phyloP scores from a whole-genome alignment of 2,329 filamentous ascomycete genomes.

The Lecanicillium sp. region DNA sequence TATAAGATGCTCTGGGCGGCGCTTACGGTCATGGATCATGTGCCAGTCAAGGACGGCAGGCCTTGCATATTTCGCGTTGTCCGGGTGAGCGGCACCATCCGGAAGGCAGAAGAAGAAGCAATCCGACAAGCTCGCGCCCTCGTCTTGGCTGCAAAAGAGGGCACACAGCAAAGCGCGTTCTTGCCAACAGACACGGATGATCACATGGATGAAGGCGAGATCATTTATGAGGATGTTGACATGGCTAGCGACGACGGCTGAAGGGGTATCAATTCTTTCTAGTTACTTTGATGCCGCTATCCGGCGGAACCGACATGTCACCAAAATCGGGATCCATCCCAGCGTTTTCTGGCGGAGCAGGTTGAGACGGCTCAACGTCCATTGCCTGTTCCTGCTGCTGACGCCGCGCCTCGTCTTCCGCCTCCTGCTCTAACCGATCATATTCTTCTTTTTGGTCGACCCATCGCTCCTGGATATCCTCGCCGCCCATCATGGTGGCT shows the following conservation, averaged over 20 bases:
- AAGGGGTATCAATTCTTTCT: conserved; percentile 50
- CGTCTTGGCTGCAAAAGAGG: conserved; percentile 57
- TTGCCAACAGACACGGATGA: conserved; percentile 5
- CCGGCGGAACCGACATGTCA: conserved; percentile 41
- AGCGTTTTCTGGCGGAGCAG: conserved; percentile 14
- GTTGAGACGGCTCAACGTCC: conserved; percentile 22
- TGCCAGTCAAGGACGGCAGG: conserved; percentile 53
- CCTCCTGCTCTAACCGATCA: conserved; percentile 68
- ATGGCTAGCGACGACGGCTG: conserved; percentile 34
- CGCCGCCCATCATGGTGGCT: conserved; percentile 66
- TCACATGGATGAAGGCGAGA: conserved; percentile 11
- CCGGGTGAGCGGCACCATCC: conserved; percentile 85
- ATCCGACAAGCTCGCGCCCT: conserved; percentile 67
- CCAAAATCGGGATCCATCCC: conserved; percentile 39
- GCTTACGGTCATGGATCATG: conserved; percentile 65
- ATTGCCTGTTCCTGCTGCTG: conserved; percentile 27
- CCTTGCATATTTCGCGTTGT: conserved; percentile 78
- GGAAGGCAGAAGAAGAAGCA: conserved; percentile 84
- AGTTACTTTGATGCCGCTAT: conserved; percentile 64
- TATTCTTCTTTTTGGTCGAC: conserved; percentile 82
- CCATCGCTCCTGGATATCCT: conserved; percentile 94
- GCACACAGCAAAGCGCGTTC: conserved; percentile 16
- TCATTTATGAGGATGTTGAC: conserved; percentile 38
- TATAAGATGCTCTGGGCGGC: conserved; percentile 88
- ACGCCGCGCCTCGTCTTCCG: conserved; percentile 63